Evolutionary conservation across 768 basidiomycete genomes (phyloP), one percentile per base, ranked within the genome.

Genomic region (Suillus paluster): DNA sequence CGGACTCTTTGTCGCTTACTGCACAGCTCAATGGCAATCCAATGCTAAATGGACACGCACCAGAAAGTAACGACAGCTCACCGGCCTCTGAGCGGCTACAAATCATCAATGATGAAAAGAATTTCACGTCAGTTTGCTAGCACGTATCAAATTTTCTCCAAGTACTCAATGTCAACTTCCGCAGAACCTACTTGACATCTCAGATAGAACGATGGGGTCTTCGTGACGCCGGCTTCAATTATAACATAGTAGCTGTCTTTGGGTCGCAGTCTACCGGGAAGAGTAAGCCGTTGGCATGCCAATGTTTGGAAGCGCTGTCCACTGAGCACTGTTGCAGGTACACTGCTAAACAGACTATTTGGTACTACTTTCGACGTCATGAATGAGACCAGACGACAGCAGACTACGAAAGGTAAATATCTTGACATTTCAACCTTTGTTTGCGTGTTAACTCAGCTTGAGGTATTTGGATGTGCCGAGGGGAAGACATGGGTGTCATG

Each of bases 391-490:
- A 84, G 84, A 69, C 83, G 97, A 59, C 93, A 95, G 73, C 97
- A 99, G 77, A 99, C 97, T 4, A 99, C 97, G 30, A 99, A 98
- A 79, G 97, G 95, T 92, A 61, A 63, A 80, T 69, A 23, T 12
- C 44, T 9, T 17, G 11, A 14, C 54, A 44, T 34, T 36, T 59
- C 6, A 33, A n/a, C n/a, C 27, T 21, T 38, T 6, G 11, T 27
- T 4, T 19, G 49, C 39, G 53, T 60, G 55, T 65, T 59, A 39
- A 68, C 61, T 21, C 27, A 56, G 36, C 39, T 56, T 8, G 12
- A 97, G 95, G 97, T 67, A 99, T 99, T 63, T 99, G 97, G 97
- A 97, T 99, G 94, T 98, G 95, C 76, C 86, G 91, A 67, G 95
- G 88, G 6, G 83, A 89, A 64, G 89, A 84, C 59, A 91, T 92